Percentiles rank a stretch among this genome's conserved stretches.
Evolutionary conservation across 2,329 filamentous ascomycete species (phyloP).

Genomic region (Colletotrichum melonis): DNA sequence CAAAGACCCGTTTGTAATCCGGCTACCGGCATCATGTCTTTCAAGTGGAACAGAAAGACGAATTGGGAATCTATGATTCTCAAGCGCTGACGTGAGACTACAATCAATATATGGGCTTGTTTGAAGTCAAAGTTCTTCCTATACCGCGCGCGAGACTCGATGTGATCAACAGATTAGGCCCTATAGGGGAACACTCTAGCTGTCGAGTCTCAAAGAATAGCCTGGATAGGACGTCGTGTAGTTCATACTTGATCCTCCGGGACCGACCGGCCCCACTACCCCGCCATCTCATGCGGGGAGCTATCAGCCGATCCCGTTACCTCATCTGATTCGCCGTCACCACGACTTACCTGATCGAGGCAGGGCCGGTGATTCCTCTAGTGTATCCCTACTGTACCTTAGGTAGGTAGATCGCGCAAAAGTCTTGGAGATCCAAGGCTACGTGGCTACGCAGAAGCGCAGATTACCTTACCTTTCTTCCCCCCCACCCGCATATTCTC

Average conservation of each 20-base stretch:
- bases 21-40: neutral
- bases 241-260: neutral
- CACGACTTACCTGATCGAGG: slow-evolving; percentile 28
- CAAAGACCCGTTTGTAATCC: neutral
- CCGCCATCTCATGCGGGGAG: slow-evolving; percentile 25
- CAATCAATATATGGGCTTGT: neutral
- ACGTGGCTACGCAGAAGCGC: no score
- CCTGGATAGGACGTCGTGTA: neutral
- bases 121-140: neutral
- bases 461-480: no score
- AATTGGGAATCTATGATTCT: no score
- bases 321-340: slow-evolving; percentile 22
- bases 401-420: neutral
- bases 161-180: neutral
- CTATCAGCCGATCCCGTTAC: neutral
- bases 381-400: neutral
- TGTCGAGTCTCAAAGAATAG: no score
- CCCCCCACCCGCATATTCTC: neutral
- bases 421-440: neutral
- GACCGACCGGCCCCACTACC: slow-evolving; percentile 11
- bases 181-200: neutral
- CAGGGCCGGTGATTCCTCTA: neutral
- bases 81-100: slow-evolving; percentile 26
- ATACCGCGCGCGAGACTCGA: no score
- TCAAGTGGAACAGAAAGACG: neutral